Percentiles rank a stretch among this genome's conserved stretches.
These are phyloP conservation scores for Rhizopogon vinicolor DNA, from an alignment of 768 basidiomycete genomes.

Conservation along the genomic window DNA sequence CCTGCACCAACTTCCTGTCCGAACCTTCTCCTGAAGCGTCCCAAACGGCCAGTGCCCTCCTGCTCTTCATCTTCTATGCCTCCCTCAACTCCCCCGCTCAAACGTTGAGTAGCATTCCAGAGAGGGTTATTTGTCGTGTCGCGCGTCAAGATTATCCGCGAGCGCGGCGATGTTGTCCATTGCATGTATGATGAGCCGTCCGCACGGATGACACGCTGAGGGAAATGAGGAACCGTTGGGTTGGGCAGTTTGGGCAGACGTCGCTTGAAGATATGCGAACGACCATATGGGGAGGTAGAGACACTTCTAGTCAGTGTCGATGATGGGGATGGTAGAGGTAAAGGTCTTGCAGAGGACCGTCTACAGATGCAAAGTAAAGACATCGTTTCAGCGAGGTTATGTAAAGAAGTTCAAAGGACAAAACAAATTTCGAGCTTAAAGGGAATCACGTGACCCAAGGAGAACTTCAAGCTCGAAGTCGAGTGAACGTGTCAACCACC, in stretches of 20 bases:
- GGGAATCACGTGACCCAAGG: no score
- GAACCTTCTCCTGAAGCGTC: slow-evolving; percentile 75
- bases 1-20: slow-evolving; percentile 42
- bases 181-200: slow-evolving; percentile 88
- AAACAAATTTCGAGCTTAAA: no score
- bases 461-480: no score
- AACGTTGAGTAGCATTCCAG: slow-evolving; percentile 67
- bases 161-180: slow-evolving; percentile 85
- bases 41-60: slow-evolving; percentile 70
- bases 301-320: not conserved
- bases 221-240: slow-evolving; percentile 82
- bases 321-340: not conserved
- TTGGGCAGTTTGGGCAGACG: slow-evolving; percentile 67
- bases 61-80: slow-evolving; percentile 58
- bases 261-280: slow-evolving; percentile 78
- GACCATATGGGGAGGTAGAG: slow-evolving; percentile 78
- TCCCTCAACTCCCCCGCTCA: slow-evolving; percentile 41
- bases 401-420: no score
- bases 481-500: no score
- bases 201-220: slow-evolving; percentile 79
- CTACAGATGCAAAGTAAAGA: not conserved
- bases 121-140: slow-evolving; percentile 88
- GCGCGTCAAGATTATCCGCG: slow-evolving; percentile 70
- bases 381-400: not conserved
- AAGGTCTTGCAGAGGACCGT: not conserved